Percentiles rank a stretch among this genome's conserved stretches.
phyloP scores from a whole-genome alignment of 2,329 filamentous ascomycete species.

The Leptodontidium sp. region DNA sequence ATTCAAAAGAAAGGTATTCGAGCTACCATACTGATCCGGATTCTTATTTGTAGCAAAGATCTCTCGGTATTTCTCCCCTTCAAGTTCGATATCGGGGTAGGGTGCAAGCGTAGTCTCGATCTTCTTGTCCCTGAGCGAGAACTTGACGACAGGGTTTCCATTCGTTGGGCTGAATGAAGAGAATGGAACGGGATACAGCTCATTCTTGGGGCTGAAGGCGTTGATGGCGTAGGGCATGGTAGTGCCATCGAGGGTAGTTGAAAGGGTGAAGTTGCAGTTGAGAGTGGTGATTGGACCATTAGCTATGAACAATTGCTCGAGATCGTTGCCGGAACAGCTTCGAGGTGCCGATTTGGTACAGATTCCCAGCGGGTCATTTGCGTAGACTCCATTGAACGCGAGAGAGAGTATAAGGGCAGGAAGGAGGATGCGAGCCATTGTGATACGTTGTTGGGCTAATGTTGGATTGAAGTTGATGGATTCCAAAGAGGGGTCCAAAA shows the following conservation, averaged over 20 bases:
- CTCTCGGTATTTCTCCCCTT: not conserved
- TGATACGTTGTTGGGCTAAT: not conserved
- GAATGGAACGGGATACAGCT: not conserved
- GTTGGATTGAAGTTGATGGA: slow-evolving; percentile 1
- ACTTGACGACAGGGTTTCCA: slow-evolving; percentile 1
- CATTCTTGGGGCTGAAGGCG: not conserved
- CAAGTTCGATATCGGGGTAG: not conserved
- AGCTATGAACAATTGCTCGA: not conserved
- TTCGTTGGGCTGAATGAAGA: slow-evolving; percentile 1
- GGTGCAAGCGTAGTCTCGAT: slow-evolving; percentile 5
- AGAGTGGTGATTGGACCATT: slow-evolving; percentile 4
- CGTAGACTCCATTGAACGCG: not conserved
- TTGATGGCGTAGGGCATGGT: slow-evolving; percentile 4
- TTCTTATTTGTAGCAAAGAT: not conserved
- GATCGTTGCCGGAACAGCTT: not conserved
- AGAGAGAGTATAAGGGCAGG: not conserved
- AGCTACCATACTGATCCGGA: slow-evolving; percentile 17
- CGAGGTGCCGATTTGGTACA: not conserved
- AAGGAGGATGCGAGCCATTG: not conserved
- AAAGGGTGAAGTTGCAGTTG: slow-evolving; percentile 1
- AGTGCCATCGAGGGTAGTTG: not conserved
- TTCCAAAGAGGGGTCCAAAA: not conserved
- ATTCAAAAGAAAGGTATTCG: not conserved
- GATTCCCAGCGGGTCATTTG: not conserved
- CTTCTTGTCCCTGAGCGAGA: slow-evolving; percentile 9